A percentile compares a stretch with the other conserved stretches of the same genome.
Conservation (phyloP, 1,284 basidiomycete genomes). For the Anthracocystis setariae region DNA sequence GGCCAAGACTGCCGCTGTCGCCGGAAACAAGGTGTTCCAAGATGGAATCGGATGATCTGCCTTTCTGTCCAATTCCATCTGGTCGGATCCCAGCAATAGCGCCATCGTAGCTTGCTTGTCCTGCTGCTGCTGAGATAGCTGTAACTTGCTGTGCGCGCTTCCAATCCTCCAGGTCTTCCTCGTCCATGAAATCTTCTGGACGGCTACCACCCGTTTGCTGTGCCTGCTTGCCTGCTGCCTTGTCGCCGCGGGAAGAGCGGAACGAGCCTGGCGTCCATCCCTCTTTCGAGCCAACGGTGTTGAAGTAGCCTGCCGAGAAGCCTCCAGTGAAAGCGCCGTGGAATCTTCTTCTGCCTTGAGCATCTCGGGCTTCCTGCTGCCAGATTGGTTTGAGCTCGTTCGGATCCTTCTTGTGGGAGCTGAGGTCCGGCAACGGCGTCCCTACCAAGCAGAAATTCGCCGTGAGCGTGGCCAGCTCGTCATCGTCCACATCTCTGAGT, state of each 20-base stretch:
- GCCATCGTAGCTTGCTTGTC: not conserved
- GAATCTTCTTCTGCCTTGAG: slow-evolving; percentile 87
- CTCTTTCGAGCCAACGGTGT: slow-evolving; percentile 94
- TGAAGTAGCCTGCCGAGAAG: slow-evolving; percentile 96
- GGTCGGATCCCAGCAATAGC: not conserved
- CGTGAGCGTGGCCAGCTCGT: slow-evolving; percentile 77
- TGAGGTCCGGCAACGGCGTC: slow-evolving; percentile 87
- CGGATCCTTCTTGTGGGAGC: slow-evolving; percentile 82
- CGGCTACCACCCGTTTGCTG: slow-evolving; percentile 69
- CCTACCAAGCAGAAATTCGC: slow-evolving; percentile 94
- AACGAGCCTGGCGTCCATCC: slow-evolving; percentile 95
- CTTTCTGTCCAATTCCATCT: not conserved
- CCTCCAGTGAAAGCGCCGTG: slow-evolving; percentile 99
- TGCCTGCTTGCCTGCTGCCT: slow-evolving; percentile 5
- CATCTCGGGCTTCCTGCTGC: slow-evolving; percentile 97
- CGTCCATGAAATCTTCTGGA: slow-evolving; percentile 98
- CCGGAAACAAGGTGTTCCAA: not conserved
- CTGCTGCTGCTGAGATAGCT: slow-evolving; percentile 8
- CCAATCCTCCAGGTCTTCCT: slow-evolving; percentile 88
- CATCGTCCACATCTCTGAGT: slow-evolving; percentile 81
- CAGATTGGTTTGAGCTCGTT: slow-evolving; percentile 95
- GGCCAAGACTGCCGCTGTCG: slow-evolving; percentile 25
- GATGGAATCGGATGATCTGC: not conserved
- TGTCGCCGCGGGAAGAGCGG: slow-evolving; percentile 69
- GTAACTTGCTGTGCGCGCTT: slow-evolving; percentile 76